A percentile compares a stretch with the other conserved stretches of the same genome.
Conservation (phyloP, 2,329 filamentous ascomycete species). For the Ophiostoma ulmi region DNA sequence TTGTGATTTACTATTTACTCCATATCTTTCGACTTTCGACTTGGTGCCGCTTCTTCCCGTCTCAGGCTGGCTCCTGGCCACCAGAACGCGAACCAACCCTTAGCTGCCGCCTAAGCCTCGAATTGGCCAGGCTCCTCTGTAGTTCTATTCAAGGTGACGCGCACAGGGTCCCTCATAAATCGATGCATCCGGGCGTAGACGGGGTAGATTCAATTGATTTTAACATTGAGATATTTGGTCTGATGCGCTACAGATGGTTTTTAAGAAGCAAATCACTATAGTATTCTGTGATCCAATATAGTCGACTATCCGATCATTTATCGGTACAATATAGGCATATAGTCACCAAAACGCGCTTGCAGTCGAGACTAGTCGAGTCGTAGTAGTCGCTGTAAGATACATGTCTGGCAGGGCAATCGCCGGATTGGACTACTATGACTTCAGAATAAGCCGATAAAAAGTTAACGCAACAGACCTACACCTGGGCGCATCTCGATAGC, state of each 20-base stretch:
- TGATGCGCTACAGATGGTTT: background rate
- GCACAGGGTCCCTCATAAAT: background rate
- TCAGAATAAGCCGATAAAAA: background rate
- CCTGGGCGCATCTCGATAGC: background rate
- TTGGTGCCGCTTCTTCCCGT: conserved; percentile 7
- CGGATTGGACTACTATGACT: no score
- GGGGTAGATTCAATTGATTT: background rate
- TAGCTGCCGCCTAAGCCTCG: background rate
- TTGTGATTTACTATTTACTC: background rate
- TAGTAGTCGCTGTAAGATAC: background rate
- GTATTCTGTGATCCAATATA: background rate
- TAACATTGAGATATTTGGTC: background rate
- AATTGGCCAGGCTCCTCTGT: background rate
- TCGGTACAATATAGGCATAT: background rate
- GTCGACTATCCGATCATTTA: background rate
- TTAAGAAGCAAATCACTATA: background rate
- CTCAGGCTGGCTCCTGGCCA: background rate
- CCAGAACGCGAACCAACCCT: background rate
- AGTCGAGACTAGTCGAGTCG: background rate
- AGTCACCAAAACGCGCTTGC: background rate
- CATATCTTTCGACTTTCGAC: conserved; percentile 1
- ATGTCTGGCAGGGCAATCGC: background rate
- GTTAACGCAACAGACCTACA: background rate
- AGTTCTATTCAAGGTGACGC: background rate
- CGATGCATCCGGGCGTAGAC: background rate